phyloP scores from a whole-genome alignment of 495 filamentous ascomycete species.

The Aspergillus bridgeri region DNA sequence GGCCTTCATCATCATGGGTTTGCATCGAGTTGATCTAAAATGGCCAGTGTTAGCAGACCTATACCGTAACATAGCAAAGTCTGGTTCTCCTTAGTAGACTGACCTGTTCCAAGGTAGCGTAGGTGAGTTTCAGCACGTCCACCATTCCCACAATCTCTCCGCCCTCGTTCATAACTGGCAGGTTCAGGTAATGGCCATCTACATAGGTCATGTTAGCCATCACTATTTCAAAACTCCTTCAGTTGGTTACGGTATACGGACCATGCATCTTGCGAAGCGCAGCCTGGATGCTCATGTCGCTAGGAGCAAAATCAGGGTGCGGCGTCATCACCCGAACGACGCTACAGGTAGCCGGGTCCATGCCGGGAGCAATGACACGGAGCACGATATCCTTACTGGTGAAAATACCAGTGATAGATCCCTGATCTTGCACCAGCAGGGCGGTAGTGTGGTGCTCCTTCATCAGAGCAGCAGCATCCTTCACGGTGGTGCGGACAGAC shows the following conservation, averaged over 20 bases:
- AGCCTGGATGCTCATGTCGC: constrained; percentile 98
- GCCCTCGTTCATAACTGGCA: constrained; percentile 95
- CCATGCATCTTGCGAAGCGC: constrained; percentile 98
- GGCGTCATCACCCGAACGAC: constrained; percentile 99
- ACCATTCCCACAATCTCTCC: constrained; percentile 99
- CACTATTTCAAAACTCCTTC: background rate
- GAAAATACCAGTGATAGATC: constrained; percentile 97
- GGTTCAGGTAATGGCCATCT: constrained; percentile 98
- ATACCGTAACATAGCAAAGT: constrained; percentile 2
- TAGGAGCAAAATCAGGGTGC: constrained; percentile 95
- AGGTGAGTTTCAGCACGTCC: constrained; percentile 95
- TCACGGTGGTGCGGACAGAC: constrained; percentile 91
- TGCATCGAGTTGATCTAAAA: constrained; percentile 70
- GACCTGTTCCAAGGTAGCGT: constrained; percentile 96
- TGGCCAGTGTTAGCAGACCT: background rate
- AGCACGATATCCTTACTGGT: constrained; percentile 99
- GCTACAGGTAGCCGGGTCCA: constrained; percentile 93
- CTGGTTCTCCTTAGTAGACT: constrained; percentile 17
- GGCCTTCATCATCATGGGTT: constrained; percentile 83
- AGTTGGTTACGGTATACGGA: constrained; percentile 39
- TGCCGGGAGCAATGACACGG: constrained; percentile 93
- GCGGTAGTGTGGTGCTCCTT: constrained; percentile 98
- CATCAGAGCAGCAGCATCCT: constrained; percentile 91
- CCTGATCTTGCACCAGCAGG: constrained; percentile 92
- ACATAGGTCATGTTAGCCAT: constrained; percentile 16